A percentile compares a stretch with the other conserved stretches of the same genome.
Evolutionary conservation across 192 early-diverging fungal species (phyloP).

Genomic region (Linnemannia exigua): DNA sequence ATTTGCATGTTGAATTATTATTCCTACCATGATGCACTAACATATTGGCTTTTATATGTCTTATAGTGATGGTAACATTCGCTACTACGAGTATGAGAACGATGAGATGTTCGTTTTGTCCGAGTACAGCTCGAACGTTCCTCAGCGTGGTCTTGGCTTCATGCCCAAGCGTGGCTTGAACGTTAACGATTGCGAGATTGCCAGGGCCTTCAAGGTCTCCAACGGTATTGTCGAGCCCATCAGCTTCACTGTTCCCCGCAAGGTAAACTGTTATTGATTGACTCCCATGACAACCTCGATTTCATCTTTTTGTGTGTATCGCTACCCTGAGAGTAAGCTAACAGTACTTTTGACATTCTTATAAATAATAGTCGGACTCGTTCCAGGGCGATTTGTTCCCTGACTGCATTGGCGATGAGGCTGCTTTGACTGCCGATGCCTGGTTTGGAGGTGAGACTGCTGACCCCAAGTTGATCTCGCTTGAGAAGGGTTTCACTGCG

Average conservation of each 20-base stretch:
- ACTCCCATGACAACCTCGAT: too few species aligned
- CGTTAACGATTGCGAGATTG: constrained; percentile 91
- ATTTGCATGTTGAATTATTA: neutral
- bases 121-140: constrained; percentile 91
- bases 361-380: constrained; percentile 80
- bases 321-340: neutral
- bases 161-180: constrained; percentile 95
- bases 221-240: constrained; percentile 94
- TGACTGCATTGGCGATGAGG: constrained; percentile 81
- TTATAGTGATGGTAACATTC: constrained; percentile 95
- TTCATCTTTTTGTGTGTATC: neutral
- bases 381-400: constrained; percentile 99
- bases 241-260: constrained; percentile 96
- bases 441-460: constrained; percentile 91
- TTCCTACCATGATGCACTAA: neutral
- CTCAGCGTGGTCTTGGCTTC: constrained; percentile 94
- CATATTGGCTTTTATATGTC: neutral
- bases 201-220: constrained; percentile 94
- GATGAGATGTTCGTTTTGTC: constrained; percentile 91
- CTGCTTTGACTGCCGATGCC: constrained; percentile 91
- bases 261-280: constrained; percentile 63
- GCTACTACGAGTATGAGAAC: constrained; percentile 98
- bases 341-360: neutral
- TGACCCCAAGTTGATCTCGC: constrained; percentile 81
- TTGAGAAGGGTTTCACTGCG: constrained; percentile 79